phyloP scores from a whole-genome alignment of 116 monocot genomes.

The Zostera marina region DNA sequence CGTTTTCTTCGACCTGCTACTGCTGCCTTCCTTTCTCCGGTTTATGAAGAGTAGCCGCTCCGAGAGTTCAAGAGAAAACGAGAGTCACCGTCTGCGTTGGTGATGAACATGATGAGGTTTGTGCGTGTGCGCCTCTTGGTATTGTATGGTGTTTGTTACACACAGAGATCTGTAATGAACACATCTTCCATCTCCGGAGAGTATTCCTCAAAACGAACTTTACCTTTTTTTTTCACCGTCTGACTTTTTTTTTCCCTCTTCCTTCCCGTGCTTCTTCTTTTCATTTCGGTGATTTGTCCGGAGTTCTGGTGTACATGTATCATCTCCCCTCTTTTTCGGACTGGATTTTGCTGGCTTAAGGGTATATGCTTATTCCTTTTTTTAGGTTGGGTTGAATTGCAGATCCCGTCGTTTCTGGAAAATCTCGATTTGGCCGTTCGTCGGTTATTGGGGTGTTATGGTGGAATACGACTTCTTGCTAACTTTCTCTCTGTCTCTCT shows the following conservation, averaged over 20 bases:
- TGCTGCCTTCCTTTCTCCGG: not conserved
- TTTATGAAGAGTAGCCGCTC: not conserved
- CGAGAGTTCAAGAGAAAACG: not conserved
- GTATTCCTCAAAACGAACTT: not conserved
- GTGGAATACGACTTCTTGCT: too few species aligned
- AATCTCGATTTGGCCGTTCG: too few species aligned
- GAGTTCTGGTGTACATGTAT: too few species aligned
- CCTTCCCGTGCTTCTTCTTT: not conserved
- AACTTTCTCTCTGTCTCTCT: too few species aligned
- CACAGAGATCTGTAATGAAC: not conserved
- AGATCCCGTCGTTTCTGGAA: too few species aligned
- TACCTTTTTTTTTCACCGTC: not conserved
- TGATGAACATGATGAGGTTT: slow-evolving; percentile 12
- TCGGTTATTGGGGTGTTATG: too few species aligned
- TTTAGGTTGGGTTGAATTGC: too few species aligned
- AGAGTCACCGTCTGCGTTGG: not conserved
- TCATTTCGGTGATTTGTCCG: too few species aligned
- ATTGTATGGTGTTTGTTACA: not conserved
- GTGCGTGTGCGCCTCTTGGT: not conserved
- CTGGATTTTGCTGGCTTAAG: too few species aligned
- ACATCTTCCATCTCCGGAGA: not conserved
- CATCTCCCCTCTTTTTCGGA: too few species aligned
- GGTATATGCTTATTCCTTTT: too few species aligned
- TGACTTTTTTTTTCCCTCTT: not conserved
- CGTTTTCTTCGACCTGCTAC: not conserved